Evolutionary conservation across 176 grass and related monocot species (phyloP).

Genomic region (Avena atlantica): DNA sequence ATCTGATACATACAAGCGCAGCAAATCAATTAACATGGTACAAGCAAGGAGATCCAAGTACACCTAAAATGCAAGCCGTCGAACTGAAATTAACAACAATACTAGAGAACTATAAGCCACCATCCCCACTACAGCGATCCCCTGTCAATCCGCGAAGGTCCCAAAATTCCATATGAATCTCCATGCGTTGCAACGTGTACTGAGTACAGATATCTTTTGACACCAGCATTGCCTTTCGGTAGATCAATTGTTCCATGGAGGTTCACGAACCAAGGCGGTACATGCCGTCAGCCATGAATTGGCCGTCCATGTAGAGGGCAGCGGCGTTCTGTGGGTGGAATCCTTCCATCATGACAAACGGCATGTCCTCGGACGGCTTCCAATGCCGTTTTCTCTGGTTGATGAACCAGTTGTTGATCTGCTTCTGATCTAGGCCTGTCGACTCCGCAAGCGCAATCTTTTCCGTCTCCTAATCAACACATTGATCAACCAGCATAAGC

Average conservation of each 20-base stretch:
- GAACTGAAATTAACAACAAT: conserved; percentile 44
- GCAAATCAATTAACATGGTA: conserved; percentile 33
- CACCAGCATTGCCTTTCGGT: background rate
- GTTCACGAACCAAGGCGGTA: conserved; percentile 62
- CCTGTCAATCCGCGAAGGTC: conserved; percentile 31
- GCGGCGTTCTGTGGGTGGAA: conserved; percentile 65
- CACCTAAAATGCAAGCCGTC: conserved; percentile 50
- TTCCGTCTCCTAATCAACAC: conserved; percentile 54
- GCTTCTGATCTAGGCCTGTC: conserved; percentile 79
- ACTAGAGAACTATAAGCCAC: conserved; percentile 60
- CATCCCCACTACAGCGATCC: conserved; percentile 29
- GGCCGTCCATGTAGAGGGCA: conserved; percentile 57
- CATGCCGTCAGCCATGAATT: conserved; percentile 66
- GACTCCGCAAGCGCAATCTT: conserved; percentile 67
- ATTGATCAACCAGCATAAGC: background rate
- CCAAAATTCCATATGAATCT: conserved; percentile 56
- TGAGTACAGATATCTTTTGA: conserved; percentile 32
- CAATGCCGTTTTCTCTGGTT: conserved; percentile 86
- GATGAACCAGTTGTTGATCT: conserved; percentile 92
- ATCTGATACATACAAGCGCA: conserved; percentile 43
- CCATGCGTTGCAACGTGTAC: conserved; percentile 41
- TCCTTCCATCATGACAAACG: conserved; percentile 73
- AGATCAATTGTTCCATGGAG: background rate
- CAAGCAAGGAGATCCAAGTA: conserved; percentile 24
- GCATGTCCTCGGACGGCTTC: conserved; percentile 75